Base-by-base conservation (phyloP, 768 basidiomycete species). In the Mycena metata region DNA sequence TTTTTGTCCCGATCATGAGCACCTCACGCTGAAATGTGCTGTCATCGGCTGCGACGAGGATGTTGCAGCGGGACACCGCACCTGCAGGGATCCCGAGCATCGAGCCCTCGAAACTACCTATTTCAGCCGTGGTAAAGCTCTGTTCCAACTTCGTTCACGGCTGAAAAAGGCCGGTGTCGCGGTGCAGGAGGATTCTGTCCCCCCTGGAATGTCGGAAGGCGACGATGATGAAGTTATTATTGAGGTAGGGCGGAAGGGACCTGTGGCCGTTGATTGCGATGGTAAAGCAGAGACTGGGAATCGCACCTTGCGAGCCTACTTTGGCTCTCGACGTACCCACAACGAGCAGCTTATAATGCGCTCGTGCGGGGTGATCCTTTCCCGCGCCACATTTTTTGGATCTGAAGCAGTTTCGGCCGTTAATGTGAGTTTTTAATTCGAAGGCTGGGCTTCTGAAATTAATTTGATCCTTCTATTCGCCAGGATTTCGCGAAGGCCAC, bases 281-380 rank as follows among this genome's bases (percentile, higher is more conserved):
- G 56, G 56, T 3, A 58, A 58, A 23, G 6, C 41, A n/a, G 56
- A 45, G 41, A 23, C 23, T n/a, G 56, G 56, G 7, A 58, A 58
- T 30, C 56, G 55, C 35, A 57, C 13, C 2, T 36, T 57, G 9
- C 55, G 55, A 7, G 55, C 55, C 21, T 42, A 42, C 39, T 57
- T 57, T 23, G 55, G 55, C 15, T 13, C 36, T 16, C 35, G 68
- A 15, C 47, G 64, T 0, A 77, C 73, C 5, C 69, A 76, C 61
- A 77, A 76, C 39, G 64, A 75, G 39, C 71, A 76, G 52, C 61
- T 74, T 11, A 49, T 70, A 26, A 72, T 77, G 51, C 33, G 30
- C 5, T 56, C 71, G 0, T 76, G 76, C 66, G 76, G 76, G 0
- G 63, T 77, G 8, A 73, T 76, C 16, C 24, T 54, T 12, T 73